These are phyloP conservation scores for Castanea sativa DNA, from an alignment of 306 rosid species.

Conservation along the genomic window DNA sequence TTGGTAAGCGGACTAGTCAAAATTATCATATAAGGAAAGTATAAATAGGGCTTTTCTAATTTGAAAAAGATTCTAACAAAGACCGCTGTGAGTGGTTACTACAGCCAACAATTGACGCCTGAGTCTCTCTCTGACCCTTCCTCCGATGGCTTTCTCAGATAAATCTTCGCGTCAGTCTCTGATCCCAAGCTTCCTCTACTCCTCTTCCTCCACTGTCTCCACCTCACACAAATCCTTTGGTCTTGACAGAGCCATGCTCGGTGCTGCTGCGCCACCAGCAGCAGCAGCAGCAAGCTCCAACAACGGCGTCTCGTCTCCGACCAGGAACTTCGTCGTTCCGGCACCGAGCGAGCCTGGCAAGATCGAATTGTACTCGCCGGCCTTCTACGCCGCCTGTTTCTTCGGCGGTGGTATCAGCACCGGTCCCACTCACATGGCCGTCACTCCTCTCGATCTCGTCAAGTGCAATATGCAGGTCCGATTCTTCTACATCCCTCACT, in stretches of 20 bases:
- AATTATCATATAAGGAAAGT: no score
- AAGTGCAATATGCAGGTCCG: constrained; percentile 96
- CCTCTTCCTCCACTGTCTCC: constrained; percentile 36
- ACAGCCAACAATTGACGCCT: no score
- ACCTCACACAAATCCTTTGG: constrained; percentile 37
- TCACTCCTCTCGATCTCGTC: constrained; percentile 96
- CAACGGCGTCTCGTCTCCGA: constrained; percentile 10
- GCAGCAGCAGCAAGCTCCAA: not conserved
- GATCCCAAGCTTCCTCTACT: constrained; percentile 72
- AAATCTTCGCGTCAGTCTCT: constrained; percentile 46
- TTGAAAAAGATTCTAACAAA: no score
- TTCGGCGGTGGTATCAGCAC: constrained; percentile 81
- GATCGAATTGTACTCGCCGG: constrained; percentile 85
- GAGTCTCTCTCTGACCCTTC: not conserved
- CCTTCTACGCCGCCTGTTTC: constrained; percentile 84
- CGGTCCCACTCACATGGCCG: constrained; percentile 91
- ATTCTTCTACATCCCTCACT: constrained; percentile 24
- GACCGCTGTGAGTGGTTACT: no score
- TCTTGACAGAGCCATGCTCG: constrained; percentile 45
- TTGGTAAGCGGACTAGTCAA: no score
- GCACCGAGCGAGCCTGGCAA: constrained; percentile 61
- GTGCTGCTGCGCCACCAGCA: not conserved
- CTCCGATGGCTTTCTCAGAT: constrained; percentile 58
- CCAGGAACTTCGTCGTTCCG: constrained; percentile 35
- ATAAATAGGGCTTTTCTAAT: no score